Conservation (phyloP, 2,329 filamentous ascomycete species). For the Scedosporium aurantiacum region DNA sequence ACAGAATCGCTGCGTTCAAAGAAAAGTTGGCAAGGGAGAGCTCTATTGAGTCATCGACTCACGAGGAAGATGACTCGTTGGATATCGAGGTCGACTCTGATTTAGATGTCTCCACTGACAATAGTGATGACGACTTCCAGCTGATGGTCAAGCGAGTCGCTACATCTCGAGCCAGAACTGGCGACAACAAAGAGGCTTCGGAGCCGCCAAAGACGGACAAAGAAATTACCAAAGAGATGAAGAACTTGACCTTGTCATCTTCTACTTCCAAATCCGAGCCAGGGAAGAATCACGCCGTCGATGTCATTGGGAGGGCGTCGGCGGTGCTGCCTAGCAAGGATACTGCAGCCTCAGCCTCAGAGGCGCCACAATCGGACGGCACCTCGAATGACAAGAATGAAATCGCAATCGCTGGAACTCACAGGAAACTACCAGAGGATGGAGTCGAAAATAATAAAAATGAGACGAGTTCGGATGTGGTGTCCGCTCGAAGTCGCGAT, state of each 20-base stretch:
- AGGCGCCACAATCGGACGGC: neutral
- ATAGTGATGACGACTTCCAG: neutral
- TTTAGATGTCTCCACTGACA: neutral
- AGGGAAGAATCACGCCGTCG: neutral
- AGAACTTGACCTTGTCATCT: neutral
- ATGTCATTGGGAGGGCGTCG: neutral
- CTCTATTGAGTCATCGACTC: neutral
- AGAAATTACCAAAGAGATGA: neutral
- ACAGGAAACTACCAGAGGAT: neutral
- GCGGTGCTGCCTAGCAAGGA: neutral
- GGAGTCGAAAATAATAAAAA: neutral
- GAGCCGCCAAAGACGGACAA: neutral
- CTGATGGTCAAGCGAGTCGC: neutral
- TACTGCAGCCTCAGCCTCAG: neutral
- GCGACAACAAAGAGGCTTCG: neutral
- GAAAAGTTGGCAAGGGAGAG: conserved; percentile 2
- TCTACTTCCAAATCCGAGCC: neutral
- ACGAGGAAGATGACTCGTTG: neutral
- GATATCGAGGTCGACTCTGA: neutral
- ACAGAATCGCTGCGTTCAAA: conserved; percentile 8
- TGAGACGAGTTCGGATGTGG: neutral
- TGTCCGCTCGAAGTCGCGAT: neutral
- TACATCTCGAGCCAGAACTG: neutral
- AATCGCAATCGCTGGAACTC: neutral
- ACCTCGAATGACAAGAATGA: neutral